Percentiles rank a stretch among this genome's conserved stretches.
Evolutionary conservation across 2,329 filamentous ascomycete genomes (phyloP).

Genomic region (Aspergillus texensis): DNA sequence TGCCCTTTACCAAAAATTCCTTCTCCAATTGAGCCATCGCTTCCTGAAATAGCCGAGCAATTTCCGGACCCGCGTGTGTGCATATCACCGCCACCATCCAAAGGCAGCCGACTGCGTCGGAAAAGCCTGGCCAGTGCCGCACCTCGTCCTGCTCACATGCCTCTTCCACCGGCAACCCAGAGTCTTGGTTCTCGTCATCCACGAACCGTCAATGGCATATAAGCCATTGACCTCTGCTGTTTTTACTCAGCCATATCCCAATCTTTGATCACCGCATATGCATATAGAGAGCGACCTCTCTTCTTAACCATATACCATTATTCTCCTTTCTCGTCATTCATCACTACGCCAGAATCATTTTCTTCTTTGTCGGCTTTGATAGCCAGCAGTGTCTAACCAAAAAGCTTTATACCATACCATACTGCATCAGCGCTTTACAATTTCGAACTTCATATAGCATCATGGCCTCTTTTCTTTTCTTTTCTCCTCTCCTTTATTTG

Average conservation of each 20-base stretch:
- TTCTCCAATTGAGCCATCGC: conserved; percentile 18
- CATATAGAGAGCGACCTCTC: neutral
- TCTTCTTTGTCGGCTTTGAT: conserved; percentile 17
- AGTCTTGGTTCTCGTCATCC: conserved; percentile 5
- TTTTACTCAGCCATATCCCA: neutral
- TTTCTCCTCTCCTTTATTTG: neutral
- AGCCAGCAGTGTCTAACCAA: conserved; percentile 12
- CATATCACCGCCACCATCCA: conserved; percentile 13
- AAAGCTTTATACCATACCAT: conserved; percentile 12
- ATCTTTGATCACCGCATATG: neutral
- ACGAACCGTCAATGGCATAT: neutral
- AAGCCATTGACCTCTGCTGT: neutral
- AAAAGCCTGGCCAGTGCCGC: conserved; percentile 10
- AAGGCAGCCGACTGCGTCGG: conserved; percentile 9
- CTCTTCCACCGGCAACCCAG: conserved; percentile 8
- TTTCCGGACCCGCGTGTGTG: conserved; percentile 6
- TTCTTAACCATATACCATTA: neutral
- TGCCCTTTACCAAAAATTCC: conserved; percentile 39
- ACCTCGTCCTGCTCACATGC: conserved; percentile 1
- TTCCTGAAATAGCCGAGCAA: conserved; percentile 2
- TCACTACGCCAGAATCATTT: conserved; percentile 2
- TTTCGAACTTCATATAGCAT: conserved; percentile 6
- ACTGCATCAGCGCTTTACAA: conserved; percentile 16
- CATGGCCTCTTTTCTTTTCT: neutral
- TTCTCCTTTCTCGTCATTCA: conserved; percentile 6